Evolutionary conservation across 441 rosid species (phyloP), one percentile per base, ranked within the genome.

Genomic region (Geranium incanum): DNA sequence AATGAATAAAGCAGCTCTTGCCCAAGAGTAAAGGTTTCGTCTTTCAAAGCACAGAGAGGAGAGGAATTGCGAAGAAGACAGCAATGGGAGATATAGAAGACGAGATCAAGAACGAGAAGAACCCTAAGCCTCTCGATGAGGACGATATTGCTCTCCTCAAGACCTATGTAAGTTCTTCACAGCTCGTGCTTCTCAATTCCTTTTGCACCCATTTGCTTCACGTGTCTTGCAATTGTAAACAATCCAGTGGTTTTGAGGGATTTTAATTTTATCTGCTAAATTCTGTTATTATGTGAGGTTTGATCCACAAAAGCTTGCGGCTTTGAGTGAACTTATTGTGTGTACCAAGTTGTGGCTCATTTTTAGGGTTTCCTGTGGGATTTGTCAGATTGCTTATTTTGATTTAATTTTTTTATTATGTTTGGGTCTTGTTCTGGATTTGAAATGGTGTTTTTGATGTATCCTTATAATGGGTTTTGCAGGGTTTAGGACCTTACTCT

Each of bases 101-200:
- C 16, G 72, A 76, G 72, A 76, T 87, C 67, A 88, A 88, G 86
- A 95, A 92, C 75, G 97, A 94, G 90, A 92, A 94, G 84, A 90
- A 89, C 72, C 97, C 97, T 39, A 88, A 84, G 0, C 99, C 99
- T 3, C 91, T 94, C 18, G 97, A 94, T 16, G 97, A 94, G 75
- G 99, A 87, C 75, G 99, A 94, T 69, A 90, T 94, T 72, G 97
- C 99, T n/a, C 91, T 94, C 15, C 97, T 92, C 79, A 94, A 94
- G 76, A 94, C 97, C 74, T 92, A 94, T 50, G 97, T 94, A 85
- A 70, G 79, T 59, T 50, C 33, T 6, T 2, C 6, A 8, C 38
- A 12, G 63, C 60, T 52, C 60, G 1, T n/a, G 60, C 60, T 52
- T 52, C 60, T 52, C 16, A 0, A 9, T 3, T 48, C n/a, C 6